Conservation (phyloP, 805 yeast genomes). For the fission yeast (Schizosaccharomyces pombe) region DNA sequence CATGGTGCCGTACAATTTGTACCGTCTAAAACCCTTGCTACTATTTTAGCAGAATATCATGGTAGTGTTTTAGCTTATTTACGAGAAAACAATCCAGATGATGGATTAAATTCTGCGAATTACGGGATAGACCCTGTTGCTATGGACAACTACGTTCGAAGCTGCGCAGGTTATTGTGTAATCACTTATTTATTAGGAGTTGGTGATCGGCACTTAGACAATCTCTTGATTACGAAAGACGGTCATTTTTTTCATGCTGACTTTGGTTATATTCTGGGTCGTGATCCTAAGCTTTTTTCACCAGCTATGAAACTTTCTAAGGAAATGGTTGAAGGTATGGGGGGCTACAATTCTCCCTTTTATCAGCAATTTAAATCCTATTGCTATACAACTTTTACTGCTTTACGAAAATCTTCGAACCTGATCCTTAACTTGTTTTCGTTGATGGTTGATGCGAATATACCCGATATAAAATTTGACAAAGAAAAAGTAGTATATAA, state of each 20-base stretch:
- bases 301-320: slow-evolving; percentile 95
- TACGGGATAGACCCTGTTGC: slow-evolving; percentile 31
- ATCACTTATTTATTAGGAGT: slow-evolving; percentile 85
- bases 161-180: slow-evolving; percentile 91
- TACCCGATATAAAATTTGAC: slow-evolving; percentile 71
- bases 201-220: slow-evolving; percentile 92
- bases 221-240: slow-evolving; percentile 56
- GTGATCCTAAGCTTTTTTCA: slow-evolving; percentile 96
- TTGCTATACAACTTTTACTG: slow-evolving; percentile 84
- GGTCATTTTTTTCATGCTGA: slow-evolving; percentile 93
- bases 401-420: slow-evolving; percentile 69
- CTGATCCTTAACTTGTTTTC: slow-evolving; percentile 76
- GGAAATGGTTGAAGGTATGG: slow-evolving; percentile 93
- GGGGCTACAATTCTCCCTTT: slow-evolving; percentile 69
- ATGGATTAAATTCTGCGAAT: slow-evolving; percentile 9
- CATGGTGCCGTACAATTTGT: slow-evolving; percentile 88
- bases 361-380: slow-evolving; percentile 71
- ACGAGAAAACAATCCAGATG: slow-evolving; percentile 38
- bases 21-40: slow-evolving; percentile 75
- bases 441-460: slow-evolving; percentile 77
- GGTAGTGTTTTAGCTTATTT: slow-evolving; percentile 52
- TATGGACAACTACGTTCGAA: slow-evolving; percentile 83
- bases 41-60: slow-evolving; percentile 47
- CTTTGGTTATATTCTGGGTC: slow-evolving; percentile 86
- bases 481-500: slow-evolving; percentile 70